phyloP scores from a whole-genome alignment of 1,284 basidiomycete genomes.

The Cryptococcus hybrid region DNA sequence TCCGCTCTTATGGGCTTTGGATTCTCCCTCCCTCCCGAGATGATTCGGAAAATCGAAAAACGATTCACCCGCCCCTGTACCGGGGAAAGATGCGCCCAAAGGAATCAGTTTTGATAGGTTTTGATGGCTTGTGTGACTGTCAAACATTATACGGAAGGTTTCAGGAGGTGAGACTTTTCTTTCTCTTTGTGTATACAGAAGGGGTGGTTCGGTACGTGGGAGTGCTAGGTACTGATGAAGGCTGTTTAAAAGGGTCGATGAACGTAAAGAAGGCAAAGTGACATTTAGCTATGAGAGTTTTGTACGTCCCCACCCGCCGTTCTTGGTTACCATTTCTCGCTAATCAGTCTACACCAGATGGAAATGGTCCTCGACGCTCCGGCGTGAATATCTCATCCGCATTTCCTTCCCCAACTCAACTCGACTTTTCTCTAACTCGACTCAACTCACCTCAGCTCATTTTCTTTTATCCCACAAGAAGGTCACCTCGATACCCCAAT shows the following conservation, averaged over 20 bases:
- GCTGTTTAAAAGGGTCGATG: not conserved
- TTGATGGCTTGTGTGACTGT: conserved; percentile 53
- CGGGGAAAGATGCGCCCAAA: conserved; percentile 12
- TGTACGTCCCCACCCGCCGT: not conserved
- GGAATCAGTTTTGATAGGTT: conserved; percentile 49
- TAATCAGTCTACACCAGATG: conserved; percentile 26
- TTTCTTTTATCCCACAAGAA: no score
- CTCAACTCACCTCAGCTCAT: no score
- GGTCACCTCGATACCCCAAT: no score
- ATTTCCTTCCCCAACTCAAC: no score
- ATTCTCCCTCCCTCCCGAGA: conserved; percentile 43
- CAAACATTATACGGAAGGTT: conserved; percentile 51
- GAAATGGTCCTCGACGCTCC: conserved; percentile 44
- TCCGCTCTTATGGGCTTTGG: conserved; percentile 47
- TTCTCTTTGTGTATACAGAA: not conserved
- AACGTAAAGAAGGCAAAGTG: not conserved
- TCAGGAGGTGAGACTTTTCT: conserved; percentile 18
- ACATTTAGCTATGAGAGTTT: not conserved
- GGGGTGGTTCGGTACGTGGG: no score
- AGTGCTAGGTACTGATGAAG: not conserved
- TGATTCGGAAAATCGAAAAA: conserved; percentile 48
- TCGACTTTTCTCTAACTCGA: no score
- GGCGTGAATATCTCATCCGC: no score
- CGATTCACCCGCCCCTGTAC: conserved; percentile 45
- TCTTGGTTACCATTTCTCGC: not conserved